phyloP scores from a whole-genome alignment of 176 grass and related monocot genomes.

The Calamus simplicifolius region DNA sequence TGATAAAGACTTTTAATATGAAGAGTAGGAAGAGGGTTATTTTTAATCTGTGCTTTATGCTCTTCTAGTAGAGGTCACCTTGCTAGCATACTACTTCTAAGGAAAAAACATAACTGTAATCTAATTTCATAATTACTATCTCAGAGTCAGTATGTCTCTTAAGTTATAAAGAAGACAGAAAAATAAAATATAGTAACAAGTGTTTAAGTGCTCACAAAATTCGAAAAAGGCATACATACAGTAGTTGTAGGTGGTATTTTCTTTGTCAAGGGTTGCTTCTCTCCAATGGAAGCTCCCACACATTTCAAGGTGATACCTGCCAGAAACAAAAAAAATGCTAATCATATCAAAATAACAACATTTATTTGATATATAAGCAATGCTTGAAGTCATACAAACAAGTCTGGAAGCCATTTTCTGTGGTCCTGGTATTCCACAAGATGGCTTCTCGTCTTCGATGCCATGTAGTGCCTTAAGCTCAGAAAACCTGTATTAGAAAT shows the following conservation, averaged over 20 bases:
- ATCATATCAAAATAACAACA: neutral
- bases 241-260: conserved; percentile 74
- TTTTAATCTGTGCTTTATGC: no score
- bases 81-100: no score
- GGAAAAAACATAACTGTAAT: no score
- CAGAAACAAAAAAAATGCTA: conserved; percentile 1
- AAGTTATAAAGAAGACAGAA: no score
- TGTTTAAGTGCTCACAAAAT: neutral
- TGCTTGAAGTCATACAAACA: conserved; percentile 44
- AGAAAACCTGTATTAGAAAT: conserved; percentile 47
- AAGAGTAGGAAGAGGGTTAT: no score
- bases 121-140: no score
- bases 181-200: no score
- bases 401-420: conserved; percentile 84
- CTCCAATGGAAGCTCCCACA: conserved; percentile 88
- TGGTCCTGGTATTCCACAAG: conserved; percentile 43
- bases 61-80: no score
- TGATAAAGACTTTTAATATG: no score
- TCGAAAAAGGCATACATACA: conserved; percentile 27
- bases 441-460: conserved; percentile 75
- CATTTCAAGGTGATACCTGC: conserved; percentile 84
- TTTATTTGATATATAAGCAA: neutral
- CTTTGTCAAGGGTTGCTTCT: conserved; percentile 72
- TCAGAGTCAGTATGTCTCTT: no score
- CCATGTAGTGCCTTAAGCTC: conserved; percentile 69